Conservation (phyloP, 2,329 filamentous ascomycete genomes). For the Ascosphaera apis region DNA sequence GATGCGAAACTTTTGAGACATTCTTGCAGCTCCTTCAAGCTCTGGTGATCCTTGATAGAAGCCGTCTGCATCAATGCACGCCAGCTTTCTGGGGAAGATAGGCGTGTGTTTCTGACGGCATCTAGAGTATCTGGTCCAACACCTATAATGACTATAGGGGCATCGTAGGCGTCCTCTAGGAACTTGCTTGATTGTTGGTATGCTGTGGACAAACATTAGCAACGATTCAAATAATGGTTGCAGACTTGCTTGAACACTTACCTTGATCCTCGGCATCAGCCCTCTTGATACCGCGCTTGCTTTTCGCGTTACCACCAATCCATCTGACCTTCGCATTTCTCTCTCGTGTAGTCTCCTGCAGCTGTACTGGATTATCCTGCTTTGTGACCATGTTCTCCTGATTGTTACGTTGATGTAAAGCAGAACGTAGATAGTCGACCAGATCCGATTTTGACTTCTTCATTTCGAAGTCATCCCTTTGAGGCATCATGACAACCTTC, state of each 20-base stretch:
- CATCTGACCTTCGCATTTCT: too few species aligned
- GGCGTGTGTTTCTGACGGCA: conserved; percentile 45
- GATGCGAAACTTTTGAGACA: conserved; percentile 41
- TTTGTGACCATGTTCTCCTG: too few species aligned
- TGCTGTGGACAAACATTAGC: conserved; percentile 14
- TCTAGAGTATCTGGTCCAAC: conserved; percentile 66
- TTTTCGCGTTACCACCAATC: too few species aligned
- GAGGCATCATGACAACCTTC: conserved; percentile 56
- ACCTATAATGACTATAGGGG: conserved; percentile 71
- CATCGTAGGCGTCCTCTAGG: conserved; percentile 47
- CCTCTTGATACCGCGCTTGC: too few species aligned
- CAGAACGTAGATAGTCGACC: conserved; percentile 55
- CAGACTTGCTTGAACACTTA: too few species aligned
- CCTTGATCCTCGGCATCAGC: too few species aligned
- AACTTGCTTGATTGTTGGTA: conserved; percentile 34
- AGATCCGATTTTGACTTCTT: conserved; percentile 48
- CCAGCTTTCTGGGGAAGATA: conserved; percentile 71
- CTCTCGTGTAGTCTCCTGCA: too few species aligned
- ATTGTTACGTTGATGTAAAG: too few species aligned
- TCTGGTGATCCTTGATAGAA: conserved; percentile 55
- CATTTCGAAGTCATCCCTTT: conserved; percentile 65
- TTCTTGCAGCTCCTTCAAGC: conserved; percentile 61
- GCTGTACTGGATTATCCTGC: too few species aligned
- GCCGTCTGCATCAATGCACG: conserved; percentile 55
- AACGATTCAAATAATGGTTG: conserved; percentile 15